A percentile compares a stretch with the other conserved stretches of the same genome.
These are phyloP conservation scores for Eudorina sp. DNA, from an alignment of 139 green algal species.

Conservation along the genomic window DNA sequence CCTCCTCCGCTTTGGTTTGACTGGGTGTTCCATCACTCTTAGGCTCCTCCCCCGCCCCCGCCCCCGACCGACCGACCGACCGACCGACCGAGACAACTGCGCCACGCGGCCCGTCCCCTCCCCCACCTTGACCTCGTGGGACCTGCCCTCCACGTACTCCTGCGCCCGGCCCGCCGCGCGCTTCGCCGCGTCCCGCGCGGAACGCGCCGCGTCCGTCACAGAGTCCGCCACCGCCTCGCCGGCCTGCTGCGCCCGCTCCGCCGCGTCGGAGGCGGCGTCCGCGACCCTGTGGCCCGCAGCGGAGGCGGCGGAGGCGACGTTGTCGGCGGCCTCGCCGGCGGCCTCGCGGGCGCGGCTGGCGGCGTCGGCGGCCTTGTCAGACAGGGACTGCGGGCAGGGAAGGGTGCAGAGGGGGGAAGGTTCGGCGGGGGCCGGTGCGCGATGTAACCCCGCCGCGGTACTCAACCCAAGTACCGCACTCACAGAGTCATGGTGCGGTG, in stretches of 20 bases:
- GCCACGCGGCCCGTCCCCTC: too few relatives aligned
- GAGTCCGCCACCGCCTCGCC: not conserved
- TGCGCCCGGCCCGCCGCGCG: not conserved
- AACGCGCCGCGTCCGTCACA: not conserved
- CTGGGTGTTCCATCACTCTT: too few relatives aligned
- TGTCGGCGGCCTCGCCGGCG: slow-evolving; percentile 1
- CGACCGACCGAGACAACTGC: too few relatives aligned
- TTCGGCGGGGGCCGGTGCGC: too few relatives aligned
- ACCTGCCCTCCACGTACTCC: not conserved
- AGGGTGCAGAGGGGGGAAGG: not conserved
- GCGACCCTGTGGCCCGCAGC: not conserved
- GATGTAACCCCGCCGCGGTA: too few relatives aligned
- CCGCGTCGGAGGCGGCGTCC: slow-evolving; percentile 4
- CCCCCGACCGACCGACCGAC: too few relatives aligned
- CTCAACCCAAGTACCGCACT: too few relatives aligned
- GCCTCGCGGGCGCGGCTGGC: slow-evolving; percentile 1
- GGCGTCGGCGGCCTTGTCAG: slow-evolving; percentile 20
- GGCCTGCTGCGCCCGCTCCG: not conserved
- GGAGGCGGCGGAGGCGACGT: not conserved
- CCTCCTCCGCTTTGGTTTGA: too few relatives aligned
- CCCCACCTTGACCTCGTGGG: not conserved
- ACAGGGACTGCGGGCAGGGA: not conserved
- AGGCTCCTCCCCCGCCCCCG: too few relatives aligned
- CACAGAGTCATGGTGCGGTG: too few relatives aligned
- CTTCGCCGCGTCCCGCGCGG: not conserved